Conservation (phyloP, 805 yeast species). For the Starmerella tilneyi region DNA sequence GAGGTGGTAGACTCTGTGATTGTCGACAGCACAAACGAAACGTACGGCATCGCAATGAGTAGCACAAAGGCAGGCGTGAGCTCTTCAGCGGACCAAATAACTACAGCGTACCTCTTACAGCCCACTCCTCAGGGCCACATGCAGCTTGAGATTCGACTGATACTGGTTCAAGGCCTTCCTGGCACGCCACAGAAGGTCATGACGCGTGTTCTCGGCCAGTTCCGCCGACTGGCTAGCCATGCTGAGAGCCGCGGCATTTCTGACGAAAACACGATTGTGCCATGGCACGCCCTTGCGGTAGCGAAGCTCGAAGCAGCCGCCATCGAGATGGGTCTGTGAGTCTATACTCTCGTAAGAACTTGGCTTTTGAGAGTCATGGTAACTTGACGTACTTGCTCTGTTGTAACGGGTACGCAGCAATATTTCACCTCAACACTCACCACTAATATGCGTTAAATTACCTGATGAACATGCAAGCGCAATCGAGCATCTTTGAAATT, state of each 20-base stretch:
- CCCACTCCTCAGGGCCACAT: slow-evolving; percentile 12
- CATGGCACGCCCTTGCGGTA: slow-evolving; percentile 33
- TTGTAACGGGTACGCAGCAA: too few relatives aligned
- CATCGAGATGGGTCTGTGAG: slow-evolving; percentile 9
- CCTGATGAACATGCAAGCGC: too few relatives aligned
- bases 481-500: too few relatives aligned
- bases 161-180: slow-evolving; percentile 5
- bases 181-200: slow-evolving; percentile 23
- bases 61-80: slow-evolving; percentile 14
- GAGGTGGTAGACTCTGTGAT: slow-evolving; percentile 9
- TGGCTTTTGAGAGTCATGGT: too few relatives aligned
- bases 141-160: slow-evolving; percentile 16
- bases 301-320: slow-evolving; percentile 19
- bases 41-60: slow-evolving; percentile 18
- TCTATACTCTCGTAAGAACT: neutral
- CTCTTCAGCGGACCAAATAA: slow-evolving; percentile 12
- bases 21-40: slow-evolving; percentile 17
- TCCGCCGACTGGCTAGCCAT: slow-evolving; percentile 31
- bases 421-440: too few relatives aligned
- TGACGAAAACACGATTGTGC: slow-evolving; percentile 27
- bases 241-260: slow-evolving; percentile 32
- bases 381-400: too few relatives aligned
- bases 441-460: too few relatives aligned
- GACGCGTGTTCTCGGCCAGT: slow-evolving; percentile 32
- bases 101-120: slow-evolving; percentile 23